Conservation (phyloP, 1,284 basidiomycete genomes). For the Irpex sp. region DNA sequence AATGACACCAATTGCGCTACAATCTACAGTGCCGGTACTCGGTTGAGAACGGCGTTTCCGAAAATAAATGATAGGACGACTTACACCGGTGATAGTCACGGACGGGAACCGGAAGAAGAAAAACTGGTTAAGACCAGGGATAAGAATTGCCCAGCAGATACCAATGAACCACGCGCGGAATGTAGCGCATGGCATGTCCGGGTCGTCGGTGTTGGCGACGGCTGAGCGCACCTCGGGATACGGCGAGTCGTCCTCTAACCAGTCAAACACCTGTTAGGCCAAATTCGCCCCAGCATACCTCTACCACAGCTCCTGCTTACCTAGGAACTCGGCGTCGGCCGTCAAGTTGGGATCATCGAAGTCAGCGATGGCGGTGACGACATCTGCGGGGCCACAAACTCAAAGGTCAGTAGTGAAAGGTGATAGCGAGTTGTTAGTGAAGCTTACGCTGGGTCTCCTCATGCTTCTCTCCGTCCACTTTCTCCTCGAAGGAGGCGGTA, state of each 20-base stretch:
- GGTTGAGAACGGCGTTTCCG: not conserved
- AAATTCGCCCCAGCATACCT: not conserved
- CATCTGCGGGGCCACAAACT: not conserved
- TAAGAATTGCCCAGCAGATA: slow-evolving; percentile 45
- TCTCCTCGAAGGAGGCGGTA: slow-evolving; percentile 8
- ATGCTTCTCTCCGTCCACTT: slow-evolving; percentile 8
- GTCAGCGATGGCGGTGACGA: slow-evolving; percentile 9
- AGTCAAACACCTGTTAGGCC: not conserved
- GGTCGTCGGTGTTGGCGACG: slow-evolving; percentile 55
- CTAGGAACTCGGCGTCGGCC: slow-evolving; percentile 11
- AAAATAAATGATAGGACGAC: slow-evolving; percentile 3
- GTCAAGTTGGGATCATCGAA: slow-evolving; percentile 18
- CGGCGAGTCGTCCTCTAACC: slow-evolving; percentile 45
- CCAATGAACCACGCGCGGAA: slow-evolving; percentile 52
- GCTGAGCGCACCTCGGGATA: slow-evolving; percentile 62
- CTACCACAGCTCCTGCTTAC: slow-evolving; percentile 1
- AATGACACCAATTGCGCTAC: slow-evolving; percentile 46
- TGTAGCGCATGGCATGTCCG: slow-evolving; percentile 50
- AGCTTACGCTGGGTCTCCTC: not conserved
- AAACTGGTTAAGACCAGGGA: slow-evolving; percentile 47
- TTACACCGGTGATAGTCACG: slow-evolving; percentile 32
- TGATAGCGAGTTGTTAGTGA: not conserved
- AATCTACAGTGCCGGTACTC: slow-evolving; percentile 22
- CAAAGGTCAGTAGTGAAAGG: not conserved
- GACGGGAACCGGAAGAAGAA: slow-evolving; percentile 51